Evolutionary conservation across 2,329 filamentous ascomycete genomes (phyloP).

Genomic region (Aspergillus puulaauensis): DNA sequence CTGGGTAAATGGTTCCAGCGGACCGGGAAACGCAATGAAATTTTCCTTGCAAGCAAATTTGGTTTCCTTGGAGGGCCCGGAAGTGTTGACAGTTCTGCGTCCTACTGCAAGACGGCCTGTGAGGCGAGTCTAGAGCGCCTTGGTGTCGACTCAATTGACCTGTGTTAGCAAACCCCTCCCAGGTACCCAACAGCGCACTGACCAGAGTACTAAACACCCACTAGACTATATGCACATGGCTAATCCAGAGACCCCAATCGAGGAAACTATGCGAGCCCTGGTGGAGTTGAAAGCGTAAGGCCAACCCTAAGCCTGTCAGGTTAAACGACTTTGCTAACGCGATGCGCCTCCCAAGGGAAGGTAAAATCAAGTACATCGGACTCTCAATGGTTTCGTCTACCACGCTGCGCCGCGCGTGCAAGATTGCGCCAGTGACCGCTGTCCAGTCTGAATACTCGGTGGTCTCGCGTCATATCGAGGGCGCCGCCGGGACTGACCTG

Average conservation of each 20-base stretch:
- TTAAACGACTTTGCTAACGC: neutral
- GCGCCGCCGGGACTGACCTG: slow-evolving; percentile 34
- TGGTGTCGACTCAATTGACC: slow-evolving; percentile 1
- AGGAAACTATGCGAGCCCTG: slow-evolving; percentile 7
- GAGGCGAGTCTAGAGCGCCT: slow-evolving; percentile 1
- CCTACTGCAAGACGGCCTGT: slow-evolving; percentile 1
- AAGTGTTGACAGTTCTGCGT: neutral
- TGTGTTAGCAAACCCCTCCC: neutral
- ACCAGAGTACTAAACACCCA: neutral
- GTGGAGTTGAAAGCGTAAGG: neutral
- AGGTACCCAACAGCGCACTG: neutral
- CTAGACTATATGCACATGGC: slow-evolving; percentile 7
- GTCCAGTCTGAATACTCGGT: slow-evolving; percentile 51
- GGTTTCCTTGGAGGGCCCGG: neutral
- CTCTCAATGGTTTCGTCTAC: slow-evolving; percentile 38
- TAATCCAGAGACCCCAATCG: slow-evolving; percentile 5
- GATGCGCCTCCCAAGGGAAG: neutral
- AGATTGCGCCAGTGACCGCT: slow-evolving; percentile 46
- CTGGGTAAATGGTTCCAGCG: slow-evolving; percentile 8
- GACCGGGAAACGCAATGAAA: slow-evolving; percentile 1
- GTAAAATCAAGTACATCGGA: slow-evolving; percentile 35
- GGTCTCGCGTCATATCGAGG: slow-evolving; percentile 47
- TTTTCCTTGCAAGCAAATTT: slow-evolving; percentile 10
- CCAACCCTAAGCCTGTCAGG: neutral
- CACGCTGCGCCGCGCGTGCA: slow-evolving; percentile 47